These are phyloP conservation scores for Colletotrichum sp. DNA, from an alignment of 2,329 filamentous ascomycete genomes.

Conservation along the genomic window DNA sequence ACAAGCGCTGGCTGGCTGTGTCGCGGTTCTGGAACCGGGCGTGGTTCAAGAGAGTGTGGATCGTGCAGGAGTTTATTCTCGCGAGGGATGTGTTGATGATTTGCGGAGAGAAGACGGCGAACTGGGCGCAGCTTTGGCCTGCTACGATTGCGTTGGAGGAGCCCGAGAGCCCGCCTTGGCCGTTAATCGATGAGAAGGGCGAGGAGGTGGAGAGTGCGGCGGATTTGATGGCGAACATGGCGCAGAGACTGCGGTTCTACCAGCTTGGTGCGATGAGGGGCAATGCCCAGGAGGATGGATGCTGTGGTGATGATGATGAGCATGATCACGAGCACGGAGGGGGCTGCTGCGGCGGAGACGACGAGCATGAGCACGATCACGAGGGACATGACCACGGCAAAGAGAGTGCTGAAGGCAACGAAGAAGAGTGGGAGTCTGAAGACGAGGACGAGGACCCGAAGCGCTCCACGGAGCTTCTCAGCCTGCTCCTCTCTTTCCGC, in stretches of 20 bases:
- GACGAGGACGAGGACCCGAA: background rate
- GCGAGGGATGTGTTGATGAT: constrained; percentile 25
- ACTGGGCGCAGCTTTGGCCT: constrained; percentile 14
- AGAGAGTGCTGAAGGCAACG: background rate
- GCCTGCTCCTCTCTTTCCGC: constrained; percentile 18
- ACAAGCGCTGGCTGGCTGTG: constrained; percentile 6
- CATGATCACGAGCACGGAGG: constrained; percentile 4
- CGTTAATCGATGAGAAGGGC: constrained; percentile 3
- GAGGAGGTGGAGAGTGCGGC: constrained; percentile 13
- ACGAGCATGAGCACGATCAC: background rate
- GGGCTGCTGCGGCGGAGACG: background rate
- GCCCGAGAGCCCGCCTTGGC: constrained; percentile 18
- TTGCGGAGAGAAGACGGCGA: constrained; percentile 24
- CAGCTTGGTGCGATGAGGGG: constrained; percentile 18
- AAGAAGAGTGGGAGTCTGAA: constrained; percentile 9
- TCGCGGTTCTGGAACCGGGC: constrained; percentile 21
- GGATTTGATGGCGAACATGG: constrained; percentile 20
- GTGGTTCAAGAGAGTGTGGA: constrained; percentile 33
- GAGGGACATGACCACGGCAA: background rate
- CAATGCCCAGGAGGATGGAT: background rate
- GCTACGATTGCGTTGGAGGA: constrained; percentile 16
- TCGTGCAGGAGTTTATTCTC: constrained; percentile 31
- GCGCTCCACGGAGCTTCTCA: constrained; percentile 16
- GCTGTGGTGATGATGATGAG: background rate
- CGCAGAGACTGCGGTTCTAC: constrained; percentile 13